phyloP scores from a whole-genome alignment of 176 grass and related monocot genomes.

The Triticum turgidum region DNA sequence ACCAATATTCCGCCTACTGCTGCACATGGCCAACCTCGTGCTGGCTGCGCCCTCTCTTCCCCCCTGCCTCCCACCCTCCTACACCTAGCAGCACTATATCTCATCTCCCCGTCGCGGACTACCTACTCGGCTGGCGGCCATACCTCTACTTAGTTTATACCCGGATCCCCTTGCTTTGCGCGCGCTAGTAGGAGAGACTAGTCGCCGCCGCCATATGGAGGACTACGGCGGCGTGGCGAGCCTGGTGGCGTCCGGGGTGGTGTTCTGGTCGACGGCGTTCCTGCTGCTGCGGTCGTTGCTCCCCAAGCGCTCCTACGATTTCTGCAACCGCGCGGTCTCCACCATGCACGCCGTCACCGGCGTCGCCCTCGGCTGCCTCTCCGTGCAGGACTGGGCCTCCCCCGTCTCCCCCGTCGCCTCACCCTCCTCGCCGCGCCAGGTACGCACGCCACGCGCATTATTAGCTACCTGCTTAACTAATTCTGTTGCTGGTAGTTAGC shows the following conservation, averaged over 20 bases:
- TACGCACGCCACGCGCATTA: not conserved
- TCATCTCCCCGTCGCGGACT: not conserved
- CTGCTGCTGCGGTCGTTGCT: conserved; percentile 34
- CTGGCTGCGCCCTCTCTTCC: not conserved
- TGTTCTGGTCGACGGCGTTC: conserved; percentile 62
- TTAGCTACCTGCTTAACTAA: not conserved
- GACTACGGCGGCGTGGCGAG: conserved; percentile 14
- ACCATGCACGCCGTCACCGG: conserved; percentile 46
- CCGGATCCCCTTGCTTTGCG: not conserved
- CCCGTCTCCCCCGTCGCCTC: conserved; percentile 58
- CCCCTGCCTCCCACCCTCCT: conserved; percentile 6
- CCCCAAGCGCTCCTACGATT: conserved; percentile 56
- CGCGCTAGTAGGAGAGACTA: not conserved
- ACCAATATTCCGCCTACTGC: not conserved
- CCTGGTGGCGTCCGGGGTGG: conserved; percentile 43
- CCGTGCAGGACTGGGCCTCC: conserved; percentile 50
- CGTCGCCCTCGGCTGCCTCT: conserved; percentile 60
- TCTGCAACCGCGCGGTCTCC: conserved; percentile 68
- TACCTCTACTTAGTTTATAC: not conserved
- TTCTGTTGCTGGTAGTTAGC: not conserved
- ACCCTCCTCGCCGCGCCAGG: conserved; percentile 51
- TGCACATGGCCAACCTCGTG: conserved; percentile 11
- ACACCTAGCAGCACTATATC: not conserved
- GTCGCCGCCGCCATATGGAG: conserved; percentile 8
- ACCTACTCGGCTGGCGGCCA: not conserved